Evolutionary conservation across 2,329 filamentous ascomycete species (phyloP).

Genomic region (Sphaceloma murrayae): DNA sequence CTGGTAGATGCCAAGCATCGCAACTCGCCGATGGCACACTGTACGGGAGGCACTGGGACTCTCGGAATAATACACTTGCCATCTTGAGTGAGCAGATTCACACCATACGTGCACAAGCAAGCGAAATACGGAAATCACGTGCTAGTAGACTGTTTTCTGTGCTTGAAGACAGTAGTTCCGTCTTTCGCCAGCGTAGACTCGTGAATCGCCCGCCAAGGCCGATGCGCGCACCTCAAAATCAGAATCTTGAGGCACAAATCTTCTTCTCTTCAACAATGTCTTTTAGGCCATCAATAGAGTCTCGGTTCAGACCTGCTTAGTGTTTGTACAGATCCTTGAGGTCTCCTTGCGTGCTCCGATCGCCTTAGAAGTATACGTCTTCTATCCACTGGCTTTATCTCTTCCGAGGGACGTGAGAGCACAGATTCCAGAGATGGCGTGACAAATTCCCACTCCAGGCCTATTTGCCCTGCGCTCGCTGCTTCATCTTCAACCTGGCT

Average conservation of each 20-base stretch:
- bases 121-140: too few relatives aligned
- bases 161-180: too few relatives aligned
- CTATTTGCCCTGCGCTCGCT: slow-evolving; percentile 44
- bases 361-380: slow-evolving; percentile 70
- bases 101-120: too few relatives aligned
- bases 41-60: too few relatives aligned
- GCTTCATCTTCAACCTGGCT: slow-evolving; percentile 65
- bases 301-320: slow-evolving; percentile 82
- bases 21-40: not conserved
- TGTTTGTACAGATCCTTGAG: slow-evolving; percentile 83
- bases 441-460: slow-evolving; percentile 26
- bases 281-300: slow-evolving; percentile 97
- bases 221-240: slow-evolving; percentile 15
- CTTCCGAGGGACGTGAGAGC: slow-evolving; percentile 37
- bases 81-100: too few relatives aligned
- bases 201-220: slow-evolving; percentile 8
- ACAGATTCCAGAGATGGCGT: slow-evolving; percentile 36
- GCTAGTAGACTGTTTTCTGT: too few relatives aligned
- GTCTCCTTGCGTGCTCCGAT: slow-evolving; percentile 94
- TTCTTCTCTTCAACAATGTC: slow-evolving; percentile 58
- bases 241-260: slow-evolving; percentile 10
- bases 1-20: not conserved
- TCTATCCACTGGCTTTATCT: slow-evolving; percentile 49
- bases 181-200: too few relatives aligned
- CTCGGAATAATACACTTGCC: too few relatives aligned